Evolutionary conservation across 169 alveolate genomes (phyloP), one percentile per base, ranked within the genome.

Genomic region (Theileria parva): DNA sequence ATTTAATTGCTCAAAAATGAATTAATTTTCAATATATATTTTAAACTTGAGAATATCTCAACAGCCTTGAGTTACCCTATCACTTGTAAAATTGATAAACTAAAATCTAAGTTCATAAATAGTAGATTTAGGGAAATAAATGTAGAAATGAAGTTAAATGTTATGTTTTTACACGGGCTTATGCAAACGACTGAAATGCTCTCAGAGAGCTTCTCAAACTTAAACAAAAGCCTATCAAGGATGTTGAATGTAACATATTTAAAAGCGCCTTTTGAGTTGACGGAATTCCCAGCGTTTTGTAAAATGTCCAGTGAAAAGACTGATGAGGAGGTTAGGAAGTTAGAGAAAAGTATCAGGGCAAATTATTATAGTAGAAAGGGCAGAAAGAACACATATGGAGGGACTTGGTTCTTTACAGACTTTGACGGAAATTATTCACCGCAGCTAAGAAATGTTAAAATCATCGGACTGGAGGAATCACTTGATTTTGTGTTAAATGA

Each of bases 331-430:
- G 57, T 83, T 25, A 75, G 64, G 37, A 71, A n/a, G 13, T 48
- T 83, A 80, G 89, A 83, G 68, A 37, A 74, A 30, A 51, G 23
- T 32, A 44, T 79, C 17, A 70, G 80, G n/a, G 81, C 63, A 34
- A 72, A 61, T 50, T 70, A 76, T 57, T 67, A 72, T 63, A 76
- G 34, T 37, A 65, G 71, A 23, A 53, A 83, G 70, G 86, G 86
- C 19, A 44, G 44, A 25, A 76, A 71, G 81, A 85, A 83, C 15
- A 32, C 66, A 19, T 83, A 83, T 50, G 89, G 86, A 9, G 59
- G 67, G 25, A 83, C 89, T 25, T 83, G 89, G 89, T 83, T 32
- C 81, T 83, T n/a, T 60, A 63, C 73, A 4, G 81, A 55, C 50
- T 63, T 2, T 5, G 37, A 28, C 44, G 89, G 89, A 17, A 61